Evolutionary conservation across 2,329 filamentous ascomycete genomes (phyloP).

Genomic region (Pseudogymnoascus sp.): DNA sequence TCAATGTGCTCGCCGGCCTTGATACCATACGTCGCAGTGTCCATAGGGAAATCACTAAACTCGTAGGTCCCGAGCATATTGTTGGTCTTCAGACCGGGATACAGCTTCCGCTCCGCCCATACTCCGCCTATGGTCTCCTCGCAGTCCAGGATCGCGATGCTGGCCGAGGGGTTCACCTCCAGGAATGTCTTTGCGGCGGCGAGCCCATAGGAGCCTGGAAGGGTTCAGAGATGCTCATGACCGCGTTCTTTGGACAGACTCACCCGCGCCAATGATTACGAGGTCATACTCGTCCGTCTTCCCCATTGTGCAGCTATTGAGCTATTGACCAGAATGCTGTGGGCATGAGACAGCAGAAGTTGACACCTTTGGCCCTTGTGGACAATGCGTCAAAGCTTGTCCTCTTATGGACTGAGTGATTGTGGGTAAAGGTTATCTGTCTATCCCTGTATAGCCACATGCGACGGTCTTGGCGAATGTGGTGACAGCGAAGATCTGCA

Average conservation of each 20-base stretch:
- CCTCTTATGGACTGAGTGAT: neutral
- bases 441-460: neutral
- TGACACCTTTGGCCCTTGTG: neutral
- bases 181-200: constrained; percentile 53
- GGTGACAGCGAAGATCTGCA: neutral
- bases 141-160: constrained; percentile 50
- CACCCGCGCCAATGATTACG: constrained; percentile 40
- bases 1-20: constrained; percentile 45
- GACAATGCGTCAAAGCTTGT: neutral
- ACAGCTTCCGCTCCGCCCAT: constrained; percentile 59
- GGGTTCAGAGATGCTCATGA: constrained; percentile 3
- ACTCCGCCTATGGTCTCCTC: constrained; percentile 54
- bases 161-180: constrained; percentile 47
- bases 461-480: neutral
- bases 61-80: constrained; percentile 67
- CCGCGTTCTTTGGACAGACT: constrained; percentile 18
- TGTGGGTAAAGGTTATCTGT: neutral
- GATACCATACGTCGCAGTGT: constrained; percentile 41
- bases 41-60: constrained; percentile 66
- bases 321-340: neutral
- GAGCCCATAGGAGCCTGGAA: constrained; percentile 46
- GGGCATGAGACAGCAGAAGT: neutral
- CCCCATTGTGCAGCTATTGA: neutral
- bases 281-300: constrained; percentile 22
- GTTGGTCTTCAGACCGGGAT: constrained; percentile 63